Conservation (phyloP, 768 basidiomycete genomes). For the Infundibulicybe gibba region DNA sequence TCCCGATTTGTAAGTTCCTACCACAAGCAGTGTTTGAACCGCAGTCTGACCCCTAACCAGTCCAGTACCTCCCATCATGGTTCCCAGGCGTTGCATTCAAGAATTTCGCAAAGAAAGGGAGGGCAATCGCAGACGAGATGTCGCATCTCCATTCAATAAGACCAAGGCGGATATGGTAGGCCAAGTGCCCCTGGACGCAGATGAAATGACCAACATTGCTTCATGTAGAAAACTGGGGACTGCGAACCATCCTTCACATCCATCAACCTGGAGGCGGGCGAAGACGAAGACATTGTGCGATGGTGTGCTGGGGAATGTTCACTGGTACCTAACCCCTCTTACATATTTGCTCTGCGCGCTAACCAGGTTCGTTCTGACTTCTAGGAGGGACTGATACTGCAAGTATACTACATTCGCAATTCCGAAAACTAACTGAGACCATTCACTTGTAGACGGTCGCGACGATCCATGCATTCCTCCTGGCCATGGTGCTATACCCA, state of each 20-base stretch:
- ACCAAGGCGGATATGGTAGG: conserved; percentile 7
- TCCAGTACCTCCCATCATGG: conserved; percentile 24
- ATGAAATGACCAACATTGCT: too few species aligned
- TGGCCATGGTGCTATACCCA: not conserved
- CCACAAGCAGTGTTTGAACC: too few species aligned
- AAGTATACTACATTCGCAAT: not conserved
- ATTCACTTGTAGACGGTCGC: not conserved
- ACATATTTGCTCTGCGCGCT: not conserved
- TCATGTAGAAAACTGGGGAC: too few species aligned
- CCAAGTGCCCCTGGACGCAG: too few species aligned
- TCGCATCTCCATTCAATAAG: conserved; percentile 4
- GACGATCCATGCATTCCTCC: not conserved
- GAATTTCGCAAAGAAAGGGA: conserved; percentile 9
- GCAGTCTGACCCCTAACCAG: conserved; percentile 15
- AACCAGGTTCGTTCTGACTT: not conserved
- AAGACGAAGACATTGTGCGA: not conserved
- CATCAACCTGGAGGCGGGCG: too few species aligned
- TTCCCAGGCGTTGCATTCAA: conserved; percentile 26
- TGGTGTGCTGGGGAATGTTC: not conserved
- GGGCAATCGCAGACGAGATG: not conserved
- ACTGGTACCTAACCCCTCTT: not conserved
- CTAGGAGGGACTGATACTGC: not conserved
- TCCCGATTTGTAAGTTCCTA: not conserved
- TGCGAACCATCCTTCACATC: too few species aligned
- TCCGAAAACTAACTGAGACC: not conserved